Conservation (phyloP, 1,284 basidiomycete genomes). For the Filobasidium uniguttulatum region DNA sequence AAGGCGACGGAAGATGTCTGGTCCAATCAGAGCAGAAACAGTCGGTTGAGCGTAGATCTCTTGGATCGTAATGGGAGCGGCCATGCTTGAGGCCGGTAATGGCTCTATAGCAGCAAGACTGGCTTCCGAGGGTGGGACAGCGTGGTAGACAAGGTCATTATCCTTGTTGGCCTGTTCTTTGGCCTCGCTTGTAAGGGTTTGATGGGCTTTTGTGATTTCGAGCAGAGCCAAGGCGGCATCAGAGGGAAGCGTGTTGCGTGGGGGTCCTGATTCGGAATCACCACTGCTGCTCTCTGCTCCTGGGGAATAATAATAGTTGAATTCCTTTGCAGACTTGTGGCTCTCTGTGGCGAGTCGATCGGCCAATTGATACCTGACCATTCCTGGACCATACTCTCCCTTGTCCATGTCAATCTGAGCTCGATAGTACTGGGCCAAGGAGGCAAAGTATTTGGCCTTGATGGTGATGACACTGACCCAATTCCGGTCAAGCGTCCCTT, state of each 20-base stretch:
- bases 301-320: slow-evolving; percentile 58
- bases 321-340: slow-evolving; percentile 51
- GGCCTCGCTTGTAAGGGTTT: slow-evolving; percentile 61
- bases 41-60: slow-evolving; percentile 84
- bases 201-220: slow-evolving; percentile 72
- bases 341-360: slow-evolving; percentile 78
- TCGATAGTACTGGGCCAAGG: slow-evolving; percentile 76
- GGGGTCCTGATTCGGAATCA: slow-evolving; percentile 56
- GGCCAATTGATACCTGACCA: slow-evolving; percentile 67
- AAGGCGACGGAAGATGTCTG: slow-evolving; percentile 75
- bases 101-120: slow-evolving; percentile 70
- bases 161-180: slow-evolving; percentile 66
- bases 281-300: slow-evolving; percentile 74
- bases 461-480: slow-evolving; percentile 61
- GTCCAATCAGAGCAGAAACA: slow-evolving; percentile 87
- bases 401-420: slow-evolving; percentile 62
- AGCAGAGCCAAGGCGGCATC: slow-evolving; percentile 66
- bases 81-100: slow-evolving; percentile 46
- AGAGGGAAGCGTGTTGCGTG: slow-evolving; percentile 65
- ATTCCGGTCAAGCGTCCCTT: slow-evolving; percentile 87
- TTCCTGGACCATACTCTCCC: slow-evolving; percentile 70
- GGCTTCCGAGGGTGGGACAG: slow-evolving; percentile 69
- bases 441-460: slow-evolving; percentile 80
- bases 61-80: slow-evolving; percentile 70
- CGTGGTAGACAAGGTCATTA: slow-evolving; percentile 97